Percentiles rank a stretch among this genome's conserved stretches.
Conservation (phyloP, 331 rosid species). For the Dryas integrifolia region DNA sequence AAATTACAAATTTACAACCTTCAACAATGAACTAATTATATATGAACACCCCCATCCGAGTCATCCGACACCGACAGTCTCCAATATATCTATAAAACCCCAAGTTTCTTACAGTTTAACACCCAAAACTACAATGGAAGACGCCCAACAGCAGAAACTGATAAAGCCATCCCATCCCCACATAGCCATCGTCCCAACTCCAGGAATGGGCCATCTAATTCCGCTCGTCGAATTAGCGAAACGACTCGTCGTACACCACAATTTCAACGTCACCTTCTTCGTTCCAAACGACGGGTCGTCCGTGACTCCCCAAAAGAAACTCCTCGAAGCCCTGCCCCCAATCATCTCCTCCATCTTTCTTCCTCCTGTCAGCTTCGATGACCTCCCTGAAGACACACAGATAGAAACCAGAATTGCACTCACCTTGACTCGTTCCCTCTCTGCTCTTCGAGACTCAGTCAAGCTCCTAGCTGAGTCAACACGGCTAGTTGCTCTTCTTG, state of each 20-base stretch:
- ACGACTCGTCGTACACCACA: conserved; percentile 16
- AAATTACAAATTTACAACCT: no score
- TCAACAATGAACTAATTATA: no score
- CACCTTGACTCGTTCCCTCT: conserved; percentile 16
- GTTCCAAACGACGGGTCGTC: conserved; percentile 16
- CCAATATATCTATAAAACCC: no score
- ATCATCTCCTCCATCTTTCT: conserved; percentile 17
- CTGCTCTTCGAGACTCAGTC: conserved; percentile 19
- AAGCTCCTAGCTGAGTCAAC: neutral
- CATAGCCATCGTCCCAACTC: conserved; percentile 25
- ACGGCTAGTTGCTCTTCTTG: conserved; percentile 17
- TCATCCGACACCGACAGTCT: no score
- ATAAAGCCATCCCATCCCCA: neutral
- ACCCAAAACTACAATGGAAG: no score
- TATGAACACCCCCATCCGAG: no score
- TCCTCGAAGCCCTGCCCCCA: conserved; percentile 14
- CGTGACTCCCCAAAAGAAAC: neutral
- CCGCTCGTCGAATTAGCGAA: conserved; percentile 21
- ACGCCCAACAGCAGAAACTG: no score
- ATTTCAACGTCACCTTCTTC: conserved; percentile 25
- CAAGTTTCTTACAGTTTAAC: no score
- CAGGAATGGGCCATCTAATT: conserved; percentile 23
- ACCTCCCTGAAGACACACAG: neutral
- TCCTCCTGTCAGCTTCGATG: conserved; percentile 28
- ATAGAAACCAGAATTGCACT: conserved; percentile 19